A percentile compares a stretch with the other conserved stretches of the same genome.
phyloP scores from a whole-genome alignment of 1,284 basidiomycete genomes.

The Irpex sp. region DNA sequence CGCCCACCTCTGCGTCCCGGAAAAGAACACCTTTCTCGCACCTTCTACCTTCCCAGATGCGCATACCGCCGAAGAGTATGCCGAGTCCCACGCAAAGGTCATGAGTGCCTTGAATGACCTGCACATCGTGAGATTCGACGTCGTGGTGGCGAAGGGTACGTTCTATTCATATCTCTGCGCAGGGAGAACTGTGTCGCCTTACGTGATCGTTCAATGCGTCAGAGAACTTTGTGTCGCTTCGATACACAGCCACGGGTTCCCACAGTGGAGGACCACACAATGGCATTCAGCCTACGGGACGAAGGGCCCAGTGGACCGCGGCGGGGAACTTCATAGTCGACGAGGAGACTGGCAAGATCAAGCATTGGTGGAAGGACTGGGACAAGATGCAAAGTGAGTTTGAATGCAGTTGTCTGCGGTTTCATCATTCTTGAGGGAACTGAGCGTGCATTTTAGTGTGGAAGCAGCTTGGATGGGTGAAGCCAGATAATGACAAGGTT shows the following conservation, averaged over 20 bases:
- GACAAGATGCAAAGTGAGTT: constrained; percentile 18
- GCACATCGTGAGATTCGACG: constrained; percentile 16
- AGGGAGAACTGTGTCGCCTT: too few relatives aligned
- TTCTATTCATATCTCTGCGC: background rate
- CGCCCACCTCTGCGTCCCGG: constrained; percentile 11
- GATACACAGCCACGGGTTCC: constrained; percentile 16
- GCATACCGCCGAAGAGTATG: constrained; percentile 15
- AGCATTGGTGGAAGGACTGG: constrained; percentile 19
- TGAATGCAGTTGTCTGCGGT: background rate
- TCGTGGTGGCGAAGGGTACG: constrained; percentile 14
- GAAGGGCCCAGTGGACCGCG: constrained; percentile 16
- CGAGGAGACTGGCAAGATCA: constrained; percentile 12
- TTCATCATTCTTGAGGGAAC: background rate
- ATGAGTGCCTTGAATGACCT: constrained; percentile 16
- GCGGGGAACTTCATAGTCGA: constrained; percentile 17
- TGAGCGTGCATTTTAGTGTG: constrained; percentile 9
- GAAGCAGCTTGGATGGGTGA: constrained; percentile 18
- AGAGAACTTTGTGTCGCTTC: constrained; percentile 16
- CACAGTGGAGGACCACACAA: constrained; percentile 14
- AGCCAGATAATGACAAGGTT: constrained; percentile 11
- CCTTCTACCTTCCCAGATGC: constrained; percentile 16
- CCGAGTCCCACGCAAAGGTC: constrained; percentile 14
- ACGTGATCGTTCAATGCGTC: background rate
- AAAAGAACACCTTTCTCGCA: constrained; percentile 13
- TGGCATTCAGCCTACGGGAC: constrained; percentile 11